Percentiles rank a stretch among this genome's conserved stretches.
Conservation (phyloP, 345 rosid genomes). For the Camelina laxa region DNA sequence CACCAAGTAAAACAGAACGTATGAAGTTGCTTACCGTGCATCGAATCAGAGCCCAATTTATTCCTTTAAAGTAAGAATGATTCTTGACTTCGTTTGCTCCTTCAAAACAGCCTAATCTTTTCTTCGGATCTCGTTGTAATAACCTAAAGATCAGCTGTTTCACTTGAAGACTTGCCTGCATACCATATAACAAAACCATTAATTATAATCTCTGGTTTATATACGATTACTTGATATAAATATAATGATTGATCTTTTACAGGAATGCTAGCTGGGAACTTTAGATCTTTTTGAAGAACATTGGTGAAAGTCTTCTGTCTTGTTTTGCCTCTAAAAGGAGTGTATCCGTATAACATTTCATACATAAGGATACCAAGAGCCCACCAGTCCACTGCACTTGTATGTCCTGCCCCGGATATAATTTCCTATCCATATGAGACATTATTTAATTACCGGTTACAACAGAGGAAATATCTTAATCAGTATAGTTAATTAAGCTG, state of each 20-base stretch:
- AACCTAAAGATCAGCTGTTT: conserved; percentile 81
- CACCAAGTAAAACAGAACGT: conserved; percentile 26
- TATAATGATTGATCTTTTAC: conserved; percentile 48
- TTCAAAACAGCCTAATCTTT: conserved; percentile 76
- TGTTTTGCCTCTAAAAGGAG: conserved; percentile 95
- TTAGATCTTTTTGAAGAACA: conserved; percentile 84
- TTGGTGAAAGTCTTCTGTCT: conserved; percentile 93
- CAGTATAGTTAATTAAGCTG: not conserved
- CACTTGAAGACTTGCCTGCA: conserved; percentile 75
- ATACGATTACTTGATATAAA: not conserved
- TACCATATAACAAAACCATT: not conserved
- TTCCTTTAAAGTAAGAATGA: conserved; percentile 81
- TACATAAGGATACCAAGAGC: conserved; percentile 94
- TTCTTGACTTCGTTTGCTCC: conserved; percentile 85
- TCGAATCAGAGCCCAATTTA: conserved; percentile 91
- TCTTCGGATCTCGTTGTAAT: conserved; percentile 84
- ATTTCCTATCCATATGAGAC: conserved; percentile 66
- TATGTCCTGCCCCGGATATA: conserved; percentile 85
- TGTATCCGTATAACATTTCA: conserved; percentile 96
- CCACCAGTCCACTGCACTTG: conserved; percentile 99
- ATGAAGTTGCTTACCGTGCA: conserved; percentile 76
- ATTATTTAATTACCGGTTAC: conserved; percentile 20
- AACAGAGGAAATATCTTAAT: not conserved
- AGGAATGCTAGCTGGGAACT: conserved; percentile 71
- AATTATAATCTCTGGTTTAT: not conserved